Evolutionary conservation across 139 green algal species (phyloP), one percentile per base, ranked within the genome.

Genomic region (Ulvella scutata): DNA sequence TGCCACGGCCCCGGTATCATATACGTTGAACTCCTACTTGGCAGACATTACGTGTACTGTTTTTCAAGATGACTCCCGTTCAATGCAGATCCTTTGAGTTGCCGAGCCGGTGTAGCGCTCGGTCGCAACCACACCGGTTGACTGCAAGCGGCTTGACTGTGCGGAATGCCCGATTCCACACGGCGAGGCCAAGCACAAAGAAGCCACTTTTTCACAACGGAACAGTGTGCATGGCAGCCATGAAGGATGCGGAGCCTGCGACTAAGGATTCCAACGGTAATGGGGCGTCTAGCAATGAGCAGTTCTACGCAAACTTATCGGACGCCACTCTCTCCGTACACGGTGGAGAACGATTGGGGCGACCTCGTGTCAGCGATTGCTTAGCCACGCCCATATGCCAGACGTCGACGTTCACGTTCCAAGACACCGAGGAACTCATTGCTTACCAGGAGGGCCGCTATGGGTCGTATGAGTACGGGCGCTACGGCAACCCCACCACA

Each of bases 401-500:
- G 77, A 99, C 94, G 2, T 89, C 92, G 2, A 99, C 95, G 2
- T 99, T 96, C 85, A 92, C 83, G 4, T 98, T 98, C 79, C 86
- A 88, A 43, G 67, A 85, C 80, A 90, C 81, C 37, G 74, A 90
- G 38, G 88, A 98, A 83, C 82, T 99, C 29, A 98, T 99, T 37
- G 94, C 87, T 1, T 97, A 96, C 77, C 93, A 99, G 79, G 95
- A 99, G 79, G 94, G 93, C 0, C 85, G 83, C 13, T 94, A 93
- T 72, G 79, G 82, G 3, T 93, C 83, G 26, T 98, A 93, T 73
- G 95, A 99, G 85, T 90, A 89, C 79, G 89, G 91, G 0, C 83
- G 93, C n/a, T 99, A 99, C 78, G 95, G 95, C 51, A 99, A 99
- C 83, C 95, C 95, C 17, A 99, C 95, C 13, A 88, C 89, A 0